These are phyloP conservation scores for Metschnikowia chrysomelidarum DNA, from an alignment of 805 yeast species.

Conservation along the genomic window DNA sequence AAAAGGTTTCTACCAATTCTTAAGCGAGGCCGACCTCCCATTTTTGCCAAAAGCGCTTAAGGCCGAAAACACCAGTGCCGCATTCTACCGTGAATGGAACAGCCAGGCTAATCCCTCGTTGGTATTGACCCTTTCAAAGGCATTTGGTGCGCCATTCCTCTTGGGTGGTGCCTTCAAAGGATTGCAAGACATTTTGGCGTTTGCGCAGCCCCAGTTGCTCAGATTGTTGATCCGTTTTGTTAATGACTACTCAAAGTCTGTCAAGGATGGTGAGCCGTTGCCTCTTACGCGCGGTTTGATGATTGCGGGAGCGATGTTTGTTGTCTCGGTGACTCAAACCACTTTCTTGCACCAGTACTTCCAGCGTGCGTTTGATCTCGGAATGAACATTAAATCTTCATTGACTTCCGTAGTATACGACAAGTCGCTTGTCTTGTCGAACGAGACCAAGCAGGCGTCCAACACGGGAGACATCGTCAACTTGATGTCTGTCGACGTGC, in stretches of 20 bases:
- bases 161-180: slow-evolving; percentile 72
- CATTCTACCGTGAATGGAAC: slow-evolving; percentile 61
- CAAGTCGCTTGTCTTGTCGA: slow-evolving; percentile 66
- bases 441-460: slow-evolving; percentile 66
- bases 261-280: slow-evolving; percentile 38
- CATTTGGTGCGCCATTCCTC: slow-evolving; percentile 73
- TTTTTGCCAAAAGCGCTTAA: slow-evolving; percentile 67
- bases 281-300: slow-evolving; percentile 75
- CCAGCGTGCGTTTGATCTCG: slow-evolving; percentile 68
- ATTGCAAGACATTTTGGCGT: slow-evolving; percentile 71
- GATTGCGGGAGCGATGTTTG: slow-evolving; percentile 74
- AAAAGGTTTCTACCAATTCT: slow-evolving; percentile 64
- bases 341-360: slow-evolving; percentile 76
- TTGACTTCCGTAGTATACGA: slow-evolving; percentile 65
- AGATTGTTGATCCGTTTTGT: slow-evolving; percentile 37
- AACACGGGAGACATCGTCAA: slow-evolving; percentile 93
- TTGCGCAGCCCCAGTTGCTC: slow-evolving; percentile 21
- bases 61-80: slow-evolving; percentile 49
- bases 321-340: slow-evolving; percentile 74
- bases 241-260: slow-evolving; percentile 38
- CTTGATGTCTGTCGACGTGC: slow-evolving; percentile 91
- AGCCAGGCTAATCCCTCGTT: slow-evolving; percentile 55
- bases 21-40: slow-evolving; percentile 69
- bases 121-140: slow-evolving; percentile 55
- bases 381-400: slow-evolving; percentile 72